These are phyloP conservation scores for Bifiguratus adelaidae DNA, from an alignment of 192 early-diverging fungal species.

Conservation along the genomic window DNA sequence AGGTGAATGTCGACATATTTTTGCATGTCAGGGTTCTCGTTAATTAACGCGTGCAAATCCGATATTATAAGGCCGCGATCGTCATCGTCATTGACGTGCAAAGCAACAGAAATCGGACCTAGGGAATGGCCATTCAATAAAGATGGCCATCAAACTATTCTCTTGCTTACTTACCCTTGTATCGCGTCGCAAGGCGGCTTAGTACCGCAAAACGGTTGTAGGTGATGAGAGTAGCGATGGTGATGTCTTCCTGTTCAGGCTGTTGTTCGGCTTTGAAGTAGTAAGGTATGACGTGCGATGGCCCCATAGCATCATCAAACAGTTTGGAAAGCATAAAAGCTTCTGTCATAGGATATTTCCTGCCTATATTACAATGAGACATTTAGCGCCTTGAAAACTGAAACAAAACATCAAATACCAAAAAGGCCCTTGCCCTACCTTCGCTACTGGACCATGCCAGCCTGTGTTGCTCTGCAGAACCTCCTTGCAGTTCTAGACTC, in stretches of 20 bases:
- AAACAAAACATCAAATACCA: too few relatives aligned
- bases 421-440: slow-evolving; percentile 6
- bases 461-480: slow-evolving; percentile 10
- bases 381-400: too few relatives aligned
- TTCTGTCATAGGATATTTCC: slow-evolving; percentile 18
- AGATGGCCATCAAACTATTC: too few relatives aligned
- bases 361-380: slow-evolving; percentile 2
- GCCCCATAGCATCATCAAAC: slow-evolving; percentile 44
- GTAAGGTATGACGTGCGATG: slow-evolving; percentile 49
- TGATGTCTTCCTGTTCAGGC: slow-evolving; percentile 42
- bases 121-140: background rate
- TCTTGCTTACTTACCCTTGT: slow-evolving; percentile 39
- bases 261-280: slow-evolving; percentile 34
- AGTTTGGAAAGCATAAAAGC: slow-evolving; percentile 46
- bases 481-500: slow-evolving; percentile 3
- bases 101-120: slow-evolving; percentile 45
- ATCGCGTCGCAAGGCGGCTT: slow-evolving; percentile 32
- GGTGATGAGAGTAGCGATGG: slow-evolving; percentile 45
- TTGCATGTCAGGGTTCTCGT: slow-evolving; percentile 27
- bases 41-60: slow-evolving; percentile 31
- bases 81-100: slow-evolving; percentile 45
- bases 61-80: slow-evolving; percentile 26
- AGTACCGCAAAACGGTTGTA: slow-evolving; percentile 42
- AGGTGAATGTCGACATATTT: slow-evolving; percentile 45
- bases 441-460: slow-evolving; percentile 17